Evolutionary conservation across 108 stramenopile species (phyloP).

Genomic region (Skeletonema potamos): DNA sequence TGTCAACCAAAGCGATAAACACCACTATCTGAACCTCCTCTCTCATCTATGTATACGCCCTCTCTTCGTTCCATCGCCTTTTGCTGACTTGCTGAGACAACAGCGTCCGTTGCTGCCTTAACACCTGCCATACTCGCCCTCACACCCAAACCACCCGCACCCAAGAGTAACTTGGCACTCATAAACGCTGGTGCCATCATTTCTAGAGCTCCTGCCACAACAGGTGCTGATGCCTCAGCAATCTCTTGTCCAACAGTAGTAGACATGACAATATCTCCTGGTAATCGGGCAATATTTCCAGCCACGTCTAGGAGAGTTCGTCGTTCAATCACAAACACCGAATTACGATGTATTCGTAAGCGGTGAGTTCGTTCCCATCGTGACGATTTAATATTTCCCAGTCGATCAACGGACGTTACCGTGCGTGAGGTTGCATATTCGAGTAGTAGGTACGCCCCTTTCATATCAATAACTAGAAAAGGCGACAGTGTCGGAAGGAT

Average conservation of each 20-base stretch:
- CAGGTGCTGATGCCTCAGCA: slow-evolving; percentile 52
- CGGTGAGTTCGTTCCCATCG: slow-evolving; percentile 45
- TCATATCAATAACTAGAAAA: slow-evolving; percentile 56
- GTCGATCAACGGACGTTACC: slow-evolving; percentile 37
- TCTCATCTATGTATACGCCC: not conserved
- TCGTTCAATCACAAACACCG: slow-evolving; percentile 87
- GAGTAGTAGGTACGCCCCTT: slow-evolving; percentile 55
- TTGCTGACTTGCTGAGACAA: slow-evolving; percentile 43
- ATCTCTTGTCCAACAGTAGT: slow-evolving; percentile 66
- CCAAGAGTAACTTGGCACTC: slow-evolving; percentile 64
- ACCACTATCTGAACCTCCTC: not conserved
- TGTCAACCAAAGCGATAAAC: not conserved
- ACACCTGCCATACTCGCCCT: slow-evolving; percentile 68
- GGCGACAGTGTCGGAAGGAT: slow-evolving; percentile 67
- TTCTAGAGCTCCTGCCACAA: slow-evolving; percentile 57
- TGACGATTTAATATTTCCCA: slow-evolving; percentile 26
- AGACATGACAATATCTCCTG: slow-evolving; percentile 68
- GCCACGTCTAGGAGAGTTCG: slow-evolving; percentile 69
- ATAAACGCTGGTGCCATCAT: slow-evolving; percentile 69
- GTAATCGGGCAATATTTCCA: slow-evolving; percentile 63
- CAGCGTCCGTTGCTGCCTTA: slow-evolving; percentile 57
- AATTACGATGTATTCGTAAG: slow-evolving; percentile 74
- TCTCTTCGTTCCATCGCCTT: slow-evolving; percentile 26
- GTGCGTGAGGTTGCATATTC: slow-evolving; percentile 53
- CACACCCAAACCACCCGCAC: slow-evolving; percentile 62